phyloP scores from a whole-genome alignment of 106 monocot genomes.

The Acorus calamus region DNA sequence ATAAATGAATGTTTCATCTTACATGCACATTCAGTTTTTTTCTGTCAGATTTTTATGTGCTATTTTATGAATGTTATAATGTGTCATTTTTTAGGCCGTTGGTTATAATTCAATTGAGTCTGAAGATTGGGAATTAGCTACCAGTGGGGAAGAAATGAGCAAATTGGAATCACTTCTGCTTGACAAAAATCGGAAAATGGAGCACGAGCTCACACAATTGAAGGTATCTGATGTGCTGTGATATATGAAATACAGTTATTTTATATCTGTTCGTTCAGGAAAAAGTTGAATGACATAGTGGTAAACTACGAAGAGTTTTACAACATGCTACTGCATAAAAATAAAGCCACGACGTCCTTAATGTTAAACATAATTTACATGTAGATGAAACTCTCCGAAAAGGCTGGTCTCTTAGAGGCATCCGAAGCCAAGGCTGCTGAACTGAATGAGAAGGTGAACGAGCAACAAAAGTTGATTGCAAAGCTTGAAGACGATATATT shows the following conservation, averaged over 20 bases:
- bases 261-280: no score
- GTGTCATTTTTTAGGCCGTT: conserved; percentile 53
- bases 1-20: no score
- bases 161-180: conserved; percentile 91
- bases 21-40: no score
- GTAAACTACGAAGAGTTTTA: no score
- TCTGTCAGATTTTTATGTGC: no score
- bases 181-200: conserved; percentile 99
- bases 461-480: conserved; percentile 84
- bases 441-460: conserved; percentile 60
- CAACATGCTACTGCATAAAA: no score
- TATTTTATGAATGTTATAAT: background rate
- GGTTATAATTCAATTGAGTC: conserved; percentile 98
- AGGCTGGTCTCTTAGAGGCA: conserved; percentile 45
- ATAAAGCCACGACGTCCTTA: no score
- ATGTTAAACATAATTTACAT: background rate
- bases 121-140: conserved; percentile 98
- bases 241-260: background rate
- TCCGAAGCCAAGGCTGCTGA: conserved; percentile 69
- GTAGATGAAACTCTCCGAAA: conserved; percentile 91
- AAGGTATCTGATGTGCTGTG: conserved; percentile 44
- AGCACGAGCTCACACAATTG: conserved; percentile 90
- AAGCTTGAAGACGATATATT: conserved; percentile 98
- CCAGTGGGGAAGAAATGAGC: conserved; percentile 93
- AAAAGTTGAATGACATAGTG: no score